Evolutionary conservation across 345 rosid species (phyloP).

Genomic region (Laguncularia racemosa): DNA sequence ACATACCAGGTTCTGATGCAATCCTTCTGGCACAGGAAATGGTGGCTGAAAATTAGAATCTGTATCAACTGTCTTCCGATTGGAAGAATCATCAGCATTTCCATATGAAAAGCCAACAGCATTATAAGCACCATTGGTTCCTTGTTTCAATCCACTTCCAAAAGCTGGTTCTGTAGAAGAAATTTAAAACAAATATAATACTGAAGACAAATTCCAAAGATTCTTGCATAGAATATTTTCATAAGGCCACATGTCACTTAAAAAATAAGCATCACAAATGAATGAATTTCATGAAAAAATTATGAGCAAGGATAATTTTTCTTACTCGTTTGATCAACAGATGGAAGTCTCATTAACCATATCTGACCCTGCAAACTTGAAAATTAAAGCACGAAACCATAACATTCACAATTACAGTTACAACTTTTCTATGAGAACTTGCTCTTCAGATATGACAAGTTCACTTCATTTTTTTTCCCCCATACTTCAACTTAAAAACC

Average conservation of each 20-base stretch:
- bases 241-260: too few relatives aligned
- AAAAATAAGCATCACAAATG: too few relatives aligned
- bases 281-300: background rate
- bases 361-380: conserved; percentile 55
- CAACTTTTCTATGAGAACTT: background rate
- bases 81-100: conserved; percentile 30
- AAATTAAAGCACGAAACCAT: conserved; percentile 13
- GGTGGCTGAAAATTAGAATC: conserved; percentile 68
- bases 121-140: conserved; percentile 31
- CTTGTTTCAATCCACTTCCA: conserved; percentile 31
- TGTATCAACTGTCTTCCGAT: conserved; percentile 30
- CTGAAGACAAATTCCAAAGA: background rate
- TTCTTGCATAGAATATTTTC: background rate
- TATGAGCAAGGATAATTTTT: conserved; percentile 22
- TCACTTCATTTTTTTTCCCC: too few relatives aligned
- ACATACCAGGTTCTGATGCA: conserved; percentile 78
- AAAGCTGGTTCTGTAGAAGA: conserved; percentile 29
- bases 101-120: conserved; percentile 78
- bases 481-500: too few relatives aligned
- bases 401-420: conserved; percentile 16
- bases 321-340: conserved; percentile 57
- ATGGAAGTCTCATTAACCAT: conserved; percentile 41
- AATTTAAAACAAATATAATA: conserved; percentile 12
- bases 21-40: conserved; percentile 59
- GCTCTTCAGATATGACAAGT: too few relatives aligned